A percentile compares a stretch with the other conserved stretches of the same genome.
Conservation (phyloP, 1,139 yeast species). For the Zygosaccharomyces sapae region DNA sequence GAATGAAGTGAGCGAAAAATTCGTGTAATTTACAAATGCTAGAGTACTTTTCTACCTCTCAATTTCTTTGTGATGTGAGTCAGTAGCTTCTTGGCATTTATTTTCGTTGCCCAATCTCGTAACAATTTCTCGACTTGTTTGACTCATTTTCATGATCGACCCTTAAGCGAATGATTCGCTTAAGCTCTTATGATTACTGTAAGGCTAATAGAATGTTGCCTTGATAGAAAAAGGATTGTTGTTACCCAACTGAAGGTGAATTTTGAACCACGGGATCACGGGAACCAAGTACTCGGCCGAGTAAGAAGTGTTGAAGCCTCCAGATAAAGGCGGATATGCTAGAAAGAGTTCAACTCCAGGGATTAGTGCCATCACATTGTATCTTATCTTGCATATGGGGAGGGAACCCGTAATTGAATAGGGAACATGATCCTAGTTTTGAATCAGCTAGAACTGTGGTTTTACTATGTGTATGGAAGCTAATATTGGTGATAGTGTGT, state of each 20-base stretch:
- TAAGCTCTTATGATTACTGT: neutral
- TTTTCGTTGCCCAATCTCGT: no score
- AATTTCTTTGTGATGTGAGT: no score
- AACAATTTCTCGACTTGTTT: neutral
- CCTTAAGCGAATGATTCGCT: neutral
- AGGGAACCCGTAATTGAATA: slow-evolving; percentile 4
- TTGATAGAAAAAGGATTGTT: neutral
- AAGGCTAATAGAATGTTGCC: no score
- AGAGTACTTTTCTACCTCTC: no score
- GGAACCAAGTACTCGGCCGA: neutral
- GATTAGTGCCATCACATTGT: no score
- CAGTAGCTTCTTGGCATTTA: no score
- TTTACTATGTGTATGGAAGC: neutral
- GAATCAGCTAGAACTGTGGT: neutral
- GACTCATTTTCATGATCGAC: neutral
- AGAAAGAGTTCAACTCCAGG: neutral
- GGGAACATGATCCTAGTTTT: slow-evolving; percentile 1
- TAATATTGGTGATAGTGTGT: no score
- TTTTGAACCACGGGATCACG: neutral
- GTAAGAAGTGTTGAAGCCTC: neutral
- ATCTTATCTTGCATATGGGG: slow-evolving; percentile 1
- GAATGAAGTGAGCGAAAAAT: neutral
- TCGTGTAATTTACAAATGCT: no score
- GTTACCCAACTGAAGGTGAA: neutral
- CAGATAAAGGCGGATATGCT: neutral